Conservation (phyloP, 345 rosid genomes). For the sweet orange (Citrus sinensis) region DNA sequence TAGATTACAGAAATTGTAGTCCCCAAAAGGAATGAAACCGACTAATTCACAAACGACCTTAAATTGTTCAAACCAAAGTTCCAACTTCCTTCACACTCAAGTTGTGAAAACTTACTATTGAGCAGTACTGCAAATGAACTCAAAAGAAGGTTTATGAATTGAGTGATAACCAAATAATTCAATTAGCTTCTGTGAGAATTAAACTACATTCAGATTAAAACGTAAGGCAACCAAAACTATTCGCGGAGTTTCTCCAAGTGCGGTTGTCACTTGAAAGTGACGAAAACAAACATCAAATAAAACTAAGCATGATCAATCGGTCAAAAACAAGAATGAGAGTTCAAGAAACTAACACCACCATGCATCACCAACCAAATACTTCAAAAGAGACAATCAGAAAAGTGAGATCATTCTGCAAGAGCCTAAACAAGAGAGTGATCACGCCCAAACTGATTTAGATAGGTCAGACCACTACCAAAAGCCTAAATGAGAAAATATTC, state of each 20-base stretch:
- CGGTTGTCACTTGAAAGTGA: conserved; percentile 58
- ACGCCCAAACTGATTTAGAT: not conserved
- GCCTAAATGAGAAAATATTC: not conserved
- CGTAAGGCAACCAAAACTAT: conserved; percentile 71
- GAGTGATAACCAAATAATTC: conserved; percentile 15
- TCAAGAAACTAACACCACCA: not conserved
- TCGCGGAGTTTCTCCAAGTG: conserved; percentile 66
- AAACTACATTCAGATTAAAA: conserved; percentile 40
- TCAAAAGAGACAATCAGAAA: not conserved
- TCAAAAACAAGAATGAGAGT: not conserved
- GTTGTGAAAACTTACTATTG: conserved; percentile 15
- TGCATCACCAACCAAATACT: not conserved
- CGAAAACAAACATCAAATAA: conserved; percentile 20
- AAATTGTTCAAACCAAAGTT: conserved; percentile 13
- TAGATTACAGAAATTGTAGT: not conserved
- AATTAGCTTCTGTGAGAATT: conserved; percentile 50
- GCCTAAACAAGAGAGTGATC: not conserved
- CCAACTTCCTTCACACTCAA: not conserved
- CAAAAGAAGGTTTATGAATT: not conserved
- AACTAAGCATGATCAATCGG: not conserved
- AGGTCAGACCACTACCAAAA: not conserved
- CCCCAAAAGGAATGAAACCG: not conserved
- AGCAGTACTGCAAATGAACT: conserved; percentile 2
- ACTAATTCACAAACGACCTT: not conserved
- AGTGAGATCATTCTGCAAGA: not conserved